Evolutionary conservation across 805 yeast genomes (phyloP).

Genomic region (Saccharomycopsis sp.): DNA sequence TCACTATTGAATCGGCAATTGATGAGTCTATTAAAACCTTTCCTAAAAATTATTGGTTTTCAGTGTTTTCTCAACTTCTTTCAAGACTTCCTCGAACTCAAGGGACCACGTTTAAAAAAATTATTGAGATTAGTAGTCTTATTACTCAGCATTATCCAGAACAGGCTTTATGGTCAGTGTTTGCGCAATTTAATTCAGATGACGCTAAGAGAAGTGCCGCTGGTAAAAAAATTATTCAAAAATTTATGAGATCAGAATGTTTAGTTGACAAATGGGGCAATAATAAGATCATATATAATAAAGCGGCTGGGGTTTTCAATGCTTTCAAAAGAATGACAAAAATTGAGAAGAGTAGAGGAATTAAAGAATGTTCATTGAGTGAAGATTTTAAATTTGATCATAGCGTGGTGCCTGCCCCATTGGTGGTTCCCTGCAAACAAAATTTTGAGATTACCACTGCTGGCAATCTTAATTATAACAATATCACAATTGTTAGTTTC

Average conservation of each 20-base stretch:
- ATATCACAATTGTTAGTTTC: slow-evolving; percentile 53
- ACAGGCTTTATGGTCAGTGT: slow-evolving; percentile 79
- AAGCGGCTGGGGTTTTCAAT: slow-evolving; percentile 26
- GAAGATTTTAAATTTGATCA: slow-evolving; percentile 39
- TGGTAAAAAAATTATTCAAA: slow-evolving; percentile 13
- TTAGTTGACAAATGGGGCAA: slow-evolving; percentile 12
- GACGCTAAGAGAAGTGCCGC: slow-evolving; percentile 35
- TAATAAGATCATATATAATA: slow-evolving; percentile 22
- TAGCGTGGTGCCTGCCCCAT: slow-evolving; percentile 35
- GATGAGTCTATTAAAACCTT: slow-evolving; percentile 36
- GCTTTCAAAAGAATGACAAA: slow-evolving; percentile 26
- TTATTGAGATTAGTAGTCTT: slow-evolving; percentile 49
- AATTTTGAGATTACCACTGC: slow-evolving; percentile 57
- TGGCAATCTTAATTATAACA: slow-evolving; percentile 33
- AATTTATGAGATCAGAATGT: slow-evolving; percentile 13
- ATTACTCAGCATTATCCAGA: slow-evolving; percentile 65
- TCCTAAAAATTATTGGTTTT: slow-evolving; percentile 63
- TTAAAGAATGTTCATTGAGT: slow-evolving; percentile 26
- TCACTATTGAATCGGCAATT: slow-evolving; percentile 41
- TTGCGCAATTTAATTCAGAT: slow-evolving; percentile 61
- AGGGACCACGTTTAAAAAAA: slow-evolving; percentile 43
- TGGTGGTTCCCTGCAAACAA: slow-evolving; percentile 69
- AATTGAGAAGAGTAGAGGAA: slow-evolving; percentile 20
- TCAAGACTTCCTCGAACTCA: slow-evolving; percentile 70
- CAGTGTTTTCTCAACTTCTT: slow-evolving; percentile 77